phyloP scores from a whole-genome alignment of 139 green algal genomes.

The Nannochloris sp. region DNA sequence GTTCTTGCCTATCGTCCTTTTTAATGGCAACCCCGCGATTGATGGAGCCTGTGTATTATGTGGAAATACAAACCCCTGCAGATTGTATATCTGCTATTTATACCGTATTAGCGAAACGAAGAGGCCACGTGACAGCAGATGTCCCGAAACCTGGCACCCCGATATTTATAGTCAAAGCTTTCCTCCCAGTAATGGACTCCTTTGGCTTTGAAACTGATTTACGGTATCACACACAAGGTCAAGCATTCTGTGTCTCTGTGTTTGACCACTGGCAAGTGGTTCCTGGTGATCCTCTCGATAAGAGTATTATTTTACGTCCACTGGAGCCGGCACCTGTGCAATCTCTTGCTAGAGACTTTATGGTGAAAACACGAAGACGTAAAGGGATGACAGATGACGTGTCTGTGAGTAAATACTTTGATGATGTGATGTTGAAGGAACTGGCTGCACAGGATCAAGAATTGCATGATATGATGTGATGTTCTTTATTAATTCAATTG shows the following conservation, averaged over 20 bases:
- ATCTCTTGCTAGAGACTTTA: conserved; percentile 76
- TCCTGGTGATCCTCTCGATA: conserved; percentile 86
- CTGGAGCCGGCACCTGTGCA: conserved; percentile 70
- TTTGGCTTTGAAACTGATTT: conserved; percentile 99
- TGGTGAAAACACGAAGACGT: conserved; percentile 92
- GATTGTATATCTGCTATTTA: conserved; percentile 97
- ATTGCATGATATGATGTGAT: conserved; percentile 31
- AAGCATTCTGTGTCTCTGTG: conserved; percentile 89
- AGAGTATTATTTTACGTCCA: conserved; percentile 79
- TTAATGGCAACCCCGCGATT: conserved; percentile 94
- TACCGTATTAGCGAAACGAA: conserved; percentile 87
- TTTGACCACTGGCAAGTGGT: conserved; percentile 98
- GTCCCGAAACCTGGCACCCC: conserved; percentile 76
- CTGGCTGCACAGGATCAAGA: conserved; percentile 82
- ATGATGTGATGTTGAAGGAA: conserved; percentile 92
- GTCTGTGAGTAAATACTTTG: conserved; percentile 92
- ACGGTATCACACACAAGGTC: conserved; percentile 93
- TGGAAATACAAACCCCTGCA: conserved; percentile 54
- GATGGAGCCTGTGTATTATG: conserved; percentile 92
- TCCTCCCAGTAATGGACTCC: conserved; percentile 89
- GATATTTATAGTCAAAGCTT: conserved; percentile 87
- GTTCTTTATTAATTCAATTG: not conserved
- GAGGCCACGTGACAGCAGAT: conserved; percentile 89
- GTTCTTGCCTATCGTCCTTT: conserved; percentile 91
- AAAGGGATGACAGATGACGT: conserved; percentile 99